phyloP scores from a whole-genome alignment of 1,139 yeast genomes.

The Yamadazyma atlantica region DNA sequence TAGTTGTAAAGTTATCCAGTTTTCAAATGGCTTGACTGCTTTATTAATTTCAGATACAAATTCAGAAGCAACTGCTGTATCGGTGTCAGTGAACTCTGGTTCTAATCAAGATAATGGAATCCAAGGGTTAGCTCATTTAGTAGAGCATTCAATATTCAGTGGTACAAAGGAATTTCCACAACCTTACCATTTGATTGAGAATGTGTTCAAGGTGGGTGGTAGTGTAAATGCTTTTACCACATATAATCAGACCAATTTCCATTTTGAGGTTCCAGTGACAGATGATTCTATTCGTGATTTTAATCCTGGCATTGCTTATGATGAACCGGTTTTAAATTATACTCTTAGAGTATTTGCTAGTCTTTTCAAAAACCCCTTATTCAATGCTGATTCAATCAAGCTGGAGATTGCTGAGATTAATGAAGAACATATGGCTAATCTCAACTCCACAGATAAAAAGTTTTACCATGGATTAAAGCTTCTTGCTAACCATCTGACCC shows the following conservation, averaged over 20 bases:
- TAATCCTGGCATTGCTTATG: conserved; percentile 10
- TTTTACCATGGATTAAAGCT: conserved; percentile 59
- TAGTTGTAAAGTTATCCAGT: conserved; percentile 32
- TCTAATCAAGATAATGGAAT: conserved; percentile 60
- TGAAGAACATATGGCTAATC: conserved; percentile 61
- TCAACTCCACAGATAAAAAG: conserved; percentile 40
- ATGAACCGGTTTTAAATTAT: conserved; percentile 40
- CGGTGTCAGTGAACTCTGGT: conserved; percentile 59
- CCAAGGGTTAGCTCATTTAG: conserved; percentile 68
- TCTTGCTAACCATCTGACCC: conserved; percentile 42
- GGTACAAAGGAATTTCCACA: conserved; percentile 57
- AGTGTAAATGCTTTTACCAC: conserved; percentile 64
- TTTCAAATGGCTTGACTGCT: conserved; percentile 53
- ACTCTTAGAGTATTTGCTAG: conserved; percentile 52
- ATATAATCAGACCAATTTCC: conserved; percentile 61
- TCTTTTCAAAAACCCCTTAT: conserved; percentile 50
- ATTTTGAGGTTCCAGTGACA: conserved; percentile 56
- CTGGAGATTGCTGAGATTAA: conserved; percentile 60
- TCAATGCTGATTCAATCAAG: conserved; percentile 38
- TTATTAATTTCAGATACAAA: conserved; percentile 60
- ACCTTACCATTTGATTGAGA: conserved; percentile 44
- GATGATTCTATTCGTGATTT: conserved; percentile 6
- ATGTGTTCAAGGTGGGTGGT: conserved; percentile 52
- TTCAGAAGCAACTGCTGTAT: conserved; percentile 39
- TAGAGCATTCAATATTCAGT: conserved; percentile 66